Conservation (phyloP, 768 basidiomycete species). For the Tephrocybe rancida region DNA sequence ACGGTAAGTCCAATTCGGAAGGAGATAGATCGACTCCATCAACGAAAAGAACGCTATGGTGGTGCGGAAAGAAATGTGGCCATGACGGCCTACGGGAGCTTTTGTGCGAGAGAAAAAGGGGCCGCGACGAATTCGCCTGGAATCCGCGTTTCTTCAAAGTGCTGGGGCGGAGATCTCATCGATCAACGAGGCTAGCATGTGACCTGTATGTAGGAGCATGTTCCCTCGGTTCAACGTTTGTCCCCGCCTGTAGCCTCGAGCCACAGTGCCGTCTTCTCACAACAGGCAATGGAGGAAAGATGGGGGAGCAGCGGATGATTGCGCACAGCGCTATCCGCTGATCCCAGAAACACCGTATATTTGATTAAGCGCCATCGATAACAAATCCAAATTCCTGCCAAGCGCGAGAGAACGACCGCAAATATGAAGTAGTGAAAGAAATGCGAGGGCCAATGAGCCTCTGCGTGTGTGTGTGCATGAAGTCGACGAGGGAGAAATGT, state of each 20-base stretch:
- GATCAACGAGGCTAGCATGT: conserved; percentile 46
- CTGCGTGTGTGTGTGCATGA: conserved; percentile 16
- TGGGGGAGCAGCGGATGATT: conserved; percentile 11
- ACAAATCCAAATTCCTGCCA: conserved; percentile 29
- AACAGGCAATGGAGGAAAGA: conserved; percentile 18
- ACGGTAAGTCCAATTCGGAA: conserved; percentile 7
- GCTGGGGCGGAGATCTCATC: conserved; percentile 37
- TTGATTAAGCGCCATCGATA: conserved; percentile 22
- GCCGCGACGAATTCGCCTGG: conserved; percentile 31
- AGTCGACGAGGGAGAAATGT: conserved; percentile 28
- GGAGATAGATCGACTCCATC: conserved; percentile 28
- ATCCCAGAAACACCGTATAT: conserved; percentile 20
- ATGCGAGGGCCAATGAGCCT: conserved; percentile 24
- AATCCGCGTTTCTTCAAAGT: conserved; percentile 30
- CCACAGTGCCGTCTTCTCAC: conserved; percentile 23
- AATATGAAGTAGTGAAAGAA: conserved; percentile 28
- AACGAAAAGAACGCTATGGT: conserved; percentile 20
- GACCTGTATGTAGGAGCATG: conserved; percentile 29
- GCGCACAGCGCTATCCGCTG: conserved; percentile 28
- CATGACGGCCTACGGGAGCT: conserved; percentile 10
- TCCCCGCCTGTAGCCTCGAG: conserved; percentile 29
- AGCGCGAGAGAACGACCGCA: conserved; percentile 23
- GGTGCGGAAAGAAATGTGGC: conserved; percentile 28
- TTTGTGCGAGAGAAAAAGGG: conserved; percentile 14
- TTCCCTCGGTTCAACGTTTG: conserved; percentile 21